Conservation (phyloP, 108 stramenopile species). For the Skeletonema costatum region DNA sequence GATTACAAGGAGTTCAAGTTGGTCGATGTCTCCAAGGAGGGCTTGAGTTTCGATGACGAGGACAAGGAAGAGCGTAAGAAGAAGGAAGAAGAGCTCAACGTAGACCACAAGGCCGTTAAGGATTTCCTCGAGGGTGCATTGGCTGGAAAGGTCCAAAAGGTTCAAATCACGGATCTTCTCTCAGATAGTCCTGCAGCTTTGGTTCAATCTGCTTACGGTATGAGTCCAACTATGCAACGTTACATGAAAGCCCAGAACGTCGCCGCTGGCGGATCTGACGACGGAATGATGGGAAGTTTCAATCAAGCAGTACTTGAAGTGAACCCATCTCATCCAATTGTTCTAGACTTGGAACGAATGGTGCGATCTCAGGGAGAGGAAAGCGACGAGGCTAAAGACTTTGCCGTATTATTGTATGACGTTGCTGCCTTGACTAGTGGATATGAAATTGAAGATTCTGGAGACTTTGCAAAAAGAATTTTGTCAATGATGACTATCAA, state of each 20-base stretch:
- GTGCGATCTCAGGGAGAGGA: slow-evolving; percentile 53
- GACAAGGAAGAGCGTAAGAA: slow-evolving; percentile 92
- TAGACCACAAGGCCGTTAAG: slow-evolving; percentile 68
- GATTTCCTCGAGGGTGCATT: slow-evolving; percentile 84
- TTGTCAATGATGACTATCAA: slow-evolving; percentile 78
- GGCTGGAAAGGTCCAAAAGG: slow-evolving; percentile 87
- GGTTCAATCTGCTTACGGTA: slow-evolving; percentile 96
- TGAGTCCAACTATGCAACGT: slow-evolving; percentile 98
- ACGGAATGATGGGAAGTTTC: slow-evolving; percentile 59
- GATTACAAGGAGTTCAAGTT: slow-evolving; percentile 84
- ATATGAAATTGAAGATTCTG: slow-evolving; percentile 90
- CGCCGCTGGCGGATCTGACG: slow-evolving; percentile 79
- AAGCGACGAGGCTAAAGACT: slow-evolving; percentile 70
- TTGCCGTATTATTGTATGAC: slow-evolving; percentile 88
- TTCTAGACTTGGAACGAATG: slow-evolving; percentile 76
- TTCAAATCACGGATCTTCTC: slow-evolving; percentile 85
- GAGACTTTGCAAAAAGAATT: slow-evolving; percentile 85
- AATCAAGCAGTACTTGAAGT: slow-evolving; percentile 95
- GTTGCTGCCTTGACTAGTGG: slow-evolving; percentile 96
- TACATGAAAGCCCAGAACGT: slow-evolving; percentile 97
- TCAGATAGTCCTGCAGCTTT: slow-evolving; percentile 90
- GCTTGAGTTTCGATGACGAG: slow-evolving; percentile 77
- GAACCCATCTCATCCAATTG: slow-evolving; percentile 94
- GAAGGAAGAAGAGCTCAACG: slow-evolving; percentile 80
- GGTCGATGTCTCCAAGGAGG: slow-evolving; percentile 93